Conservation (phyloP, 768 basidiomycete genomes). For the Pleurotus cornucopiae region DNA sequence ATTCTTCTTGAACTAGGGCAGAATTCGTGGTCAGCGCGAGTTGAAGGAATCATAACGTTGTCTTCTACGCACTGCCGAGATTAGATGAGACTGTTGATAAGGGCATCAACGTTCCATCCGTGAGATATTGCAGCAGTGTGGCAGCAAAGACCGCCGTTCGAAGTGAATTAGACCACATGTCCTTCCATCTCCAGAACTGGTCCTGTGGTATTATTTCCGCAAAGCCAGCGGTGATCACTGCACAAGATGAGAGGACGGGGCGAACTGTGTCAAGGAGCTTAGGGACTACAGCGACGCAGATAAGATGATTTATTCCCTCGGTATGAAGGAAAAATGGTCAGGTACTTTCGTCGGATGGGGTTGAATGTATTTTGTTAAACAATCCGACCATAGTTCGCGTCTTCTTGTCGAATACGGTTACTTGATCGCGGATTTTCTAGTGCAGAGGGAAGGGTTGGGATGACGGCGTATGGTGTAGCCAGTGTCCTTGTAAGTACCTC, state of each 20-base stretch:
- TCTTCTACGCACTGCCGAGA: constrained; percentile 58
- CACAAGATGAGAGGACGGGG: constrained; percentile 53
- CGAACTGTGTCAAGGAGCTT: constrained; percentile 52
- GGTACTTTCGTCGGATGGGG: constrained; percentile 55
- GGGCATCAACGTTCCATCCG: constrained; percentile 53
- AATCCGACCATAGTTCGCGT: constrained; percentile 68
- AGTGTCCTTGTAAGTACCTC: constrained; percentile 41
- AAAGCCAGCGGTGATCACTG: constrained; percentile 44
- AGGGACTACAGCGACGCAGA: constrained; percentile 41
- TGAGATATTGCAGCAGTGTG: constrained; percentile 62
- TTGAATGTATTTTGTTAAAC: constrained; percentile 79
- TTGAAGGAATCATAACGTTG: not conserved
- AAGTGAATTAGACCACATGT: constrained; percentile 74
- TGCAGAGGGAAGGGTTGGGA: not conserved
- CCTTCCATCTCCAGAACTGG: constrained; percentile 83
- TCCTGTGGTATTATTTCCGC: constrained; percentile 59
- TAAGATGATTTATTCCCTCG: constrained; percentile 10
- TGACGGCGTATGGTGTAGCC: not conserved
- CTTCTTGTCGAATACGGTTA: constrained; percentile 71
- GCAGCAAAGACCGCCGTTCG: constrained; percentile 64
- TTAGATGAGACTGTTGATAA: constrained; percentile 44
- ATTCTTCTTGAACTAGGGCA: constrained; percentile 58
- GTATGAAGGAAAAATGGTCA: constrained; percentile 6
- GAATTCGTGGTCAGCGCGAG: not conserved
- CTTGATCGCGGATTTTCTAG: constrained; percentile 80